Base-by-base conservation (phyloP, 2,329 filamentous ascomycete genomes). In the Tolypocladium tundrense region DNA sequence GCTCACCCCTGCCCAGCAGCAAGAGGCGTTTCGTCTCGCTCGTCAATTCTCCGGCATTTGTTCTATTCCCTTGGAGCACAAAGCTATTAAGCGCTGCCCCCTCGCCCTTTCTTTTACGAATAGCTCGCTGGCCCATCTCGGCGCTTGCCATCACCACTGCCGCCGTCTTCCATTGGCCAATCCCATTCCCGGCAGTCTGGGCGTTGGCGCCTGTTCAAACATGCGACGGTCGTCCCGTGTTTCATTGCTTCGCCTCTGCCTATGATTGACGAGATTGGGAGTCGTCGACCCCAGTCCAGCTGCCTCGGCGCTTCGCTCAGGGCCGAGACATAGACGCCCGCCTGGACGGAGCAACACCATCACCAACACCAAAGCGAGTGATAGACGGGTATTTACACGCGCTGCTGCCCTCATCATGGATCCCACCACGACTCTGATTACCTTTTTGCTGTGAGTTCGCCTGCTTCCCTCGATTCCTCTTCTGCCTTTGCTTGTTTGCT, bases 391-490 rank as follows among this genome's bases (percentile, higher is more conserved):
- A 52, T 52, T 52, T 52, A 42, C 31, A 57, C 40, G 16, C 10
- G 45, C 43, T 24, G 35, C 57, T 57, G 56, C 45, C 56, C 59
- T 62, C 61, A 54, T 53, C 68, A 83, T 84, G 81, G 81, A 84
- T 71, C 81, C 81, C 56, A 77, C 77, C 48, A 87, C 85, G 27
- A 86, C 86, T 59, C 82, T 88, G 64, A 80, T 87, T 68, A 87
- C 86, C 60, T 88, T 88, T 70, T 79, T 85, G 73, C 72, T 87
- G 84, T 87, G 76, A 82, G 83, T 64, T 31, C 40, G 27, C 42
- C 40, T 54, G 59, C 39, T 53, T 8, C 27, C 43, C 45, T 54
- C 45, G 55, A 37, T 53, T 41, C 43, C n/a, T 31, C 13, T n/a
- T n/a, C 42, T 48, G 39, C 13, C 43, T 27, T 16, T 53, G 9